Base-by-base conservation (phyloP, 306 rosid genomes). In the Calophaca sinica region DNA sequence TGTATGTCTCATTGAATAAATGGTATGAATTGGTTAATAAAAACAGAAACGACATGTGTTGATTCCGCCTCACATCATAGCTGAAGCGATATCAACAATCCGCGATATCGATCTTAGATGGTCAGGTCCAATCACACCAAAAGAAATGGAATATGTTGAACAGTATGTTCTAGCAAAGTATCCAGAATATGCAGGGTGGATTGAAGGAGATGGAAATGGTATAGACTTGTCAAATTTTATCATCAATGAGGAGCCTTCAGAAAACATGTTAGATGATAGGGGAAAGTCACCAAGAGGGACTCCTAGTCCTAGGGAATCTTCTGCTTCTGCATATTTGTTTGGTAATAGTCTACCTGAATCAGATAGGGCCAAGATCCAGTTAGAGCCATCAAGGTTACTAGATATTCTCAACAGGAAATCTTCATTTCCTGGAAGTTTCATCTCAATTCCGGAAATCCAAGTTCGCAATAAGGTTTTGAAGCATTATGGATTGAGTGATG, bases 61-160 rank as follows among this genome's bases (percentile, higher is more conserved):
- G 80, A 83, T 90, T 57, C 96, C 96, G 10, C 77, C 96, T 64
- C 89, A 90, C 81, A 83, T 90, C 80, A 81, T 88, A 70, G 96
- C 93, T 13, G 93, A 90, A 86, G 93, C 91, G 54, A 88, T 91
- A 51, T 91, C 97, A 70, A 85, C 84, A 2, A 85, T 91, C 57
- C 86, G 73, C 2, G 92, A 89, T 44, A 86, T 93, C 57, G 98
- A 89, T 67, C 73, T 93, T 6, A 88, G 93, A 86, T 93, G 96
- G 92, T 93, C 98, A 14, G 98, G 93, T 54, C 98, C 96, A 10
- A 91, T 91, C 72, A 93, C 98, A 26, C 92, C 86, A 61, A 88
- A 85, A 50, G 98, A 93, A 82, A 93, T 75, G 85, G 86, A 83
- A 65, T 93, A 91, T 81, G 97, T 93, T 51, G 92, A 88, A 50